Evolutionary conservation across 805 yeast genomes (phyloP).

Genomic region (Yamadazyma laniorum): DNA sequence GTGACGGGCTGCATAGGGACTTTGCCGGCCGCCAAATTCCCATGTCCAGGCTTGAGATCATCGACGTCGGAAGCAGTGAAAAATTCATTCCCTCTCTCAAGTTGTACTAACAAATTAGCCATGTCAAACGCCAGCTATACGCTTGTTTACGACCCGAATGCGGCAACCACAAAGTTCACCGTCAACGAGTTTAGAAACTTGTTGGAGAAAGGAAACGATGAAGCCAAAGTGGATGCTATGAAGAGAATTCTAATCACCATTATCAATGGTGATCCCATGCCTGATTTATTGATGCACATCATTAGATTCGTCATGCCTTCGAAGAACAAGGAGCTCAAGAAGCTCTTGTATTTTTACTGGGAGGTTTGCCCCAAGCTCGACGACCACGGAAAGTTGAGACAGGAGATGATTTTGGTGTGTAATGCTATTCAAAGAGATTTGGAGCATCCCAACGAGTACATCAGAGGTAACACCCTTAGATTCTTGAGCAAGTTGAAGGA

Average conservation of each 20-base stretch:
- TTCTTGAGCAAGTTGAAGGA: slow-evolving; percentile 88
- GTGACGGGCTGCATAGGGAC: too few relatives aligned
- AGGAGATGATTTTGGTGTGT: slow-evolving; percentile 97
- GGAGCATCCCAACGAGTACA: slow-evolving; percentile 96
- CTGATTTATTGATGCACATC: slow-evolving; percentile 92
- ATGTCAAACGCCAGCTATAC: slow-evolving; percentile 48
- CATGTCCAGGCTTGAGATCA: background rate
- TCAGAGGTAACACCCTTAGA: slow-evolving; percentile 92
- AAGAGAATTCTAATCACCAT: slow-evolving; percentile 79
- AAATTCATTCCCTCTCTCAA: background rate
- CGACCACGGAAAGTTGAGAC: slow-evolving; percentile 85
- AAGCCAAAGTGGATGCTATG: slow-evolving; percentile 86
- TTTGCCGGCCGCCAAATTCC: too few relatives aligned
- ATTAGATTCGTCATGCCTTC: slow-evolving; percentile 98
- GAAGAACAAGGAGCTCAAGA: slow-evolving; percentile 84
- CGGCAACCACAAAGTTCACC: slow-evolving; percentile 60
- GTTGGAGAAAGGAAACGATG: slow-evolving; percentile 88
- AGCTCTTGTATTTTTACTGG: slow-evolving; percentile 93
- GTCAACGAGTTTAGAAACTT: slow-evolving; percentile 70
- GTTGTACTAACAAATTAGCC: slow-evolving; percentile 6
- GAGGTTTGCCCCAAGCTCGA: slow-evolving; percentile 94
- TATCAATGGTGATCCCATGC: slow-evolving; percentile 90
- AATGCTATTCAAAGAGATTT: slow-evolving; percentile 96
- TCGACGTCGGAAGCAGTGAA: background rate
- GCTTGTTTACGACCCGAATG: slow-evolving; percentile 73